Conservation (phyloP, 305 asterid species). For the Fraxinus greggii region DNA sequence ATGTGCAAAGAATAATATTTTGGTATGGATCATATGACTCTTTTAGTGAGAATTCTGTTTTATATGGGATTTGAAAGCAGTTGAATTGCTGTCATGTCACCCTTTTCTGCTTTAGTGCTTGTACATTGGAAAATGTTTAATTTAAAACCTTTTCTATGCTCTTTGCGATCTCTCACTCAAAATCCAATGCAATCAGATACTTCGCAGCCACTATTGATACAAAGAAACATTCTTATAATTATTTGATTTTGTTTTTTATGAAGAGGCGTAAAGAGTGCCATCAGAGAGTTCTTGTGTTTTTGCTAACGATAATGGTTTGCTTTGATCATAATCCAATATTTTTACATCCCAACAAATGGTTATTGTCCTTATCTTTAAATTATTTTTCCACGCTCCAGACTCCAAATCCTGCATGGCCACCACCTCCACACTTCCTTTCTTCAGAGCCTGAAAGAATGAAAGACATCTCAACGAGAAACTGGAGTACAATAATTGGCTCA, state of each 20-base stretch:
- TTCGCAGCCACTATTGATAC: background rate
- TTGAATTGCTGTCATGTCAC: background rate
- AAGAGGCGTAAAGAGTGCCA: constrained; percentile 17
- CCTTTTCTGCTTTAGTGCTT: background rate
- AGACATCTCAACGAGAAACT: constrained; percentile 57
- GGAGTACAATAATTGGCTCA: constrained; percentile 74
- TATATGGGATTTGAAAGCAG: background rate
- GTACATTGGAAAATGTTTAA: background rate
- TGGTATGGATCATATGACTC: constrained; percentile 50
- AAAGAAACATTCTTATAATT: background rate
- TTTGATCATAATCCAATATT: background rate
- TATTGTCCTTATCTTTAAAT: constrained; percentile 10
- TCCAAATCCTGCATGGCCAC: constrained; percentile 99
- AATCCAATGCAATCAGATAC: background rate
- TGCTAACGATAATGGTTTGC: background rate
- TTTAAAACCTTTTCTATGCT: background rate
- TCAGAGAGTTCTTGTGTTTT: constrained; percentile 10
- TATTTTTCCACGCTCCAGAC: constrained; percentile 46
- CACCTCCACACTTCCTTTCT: constrained; percentile 81
- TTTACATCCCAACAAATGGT: constrained; percentile 11
- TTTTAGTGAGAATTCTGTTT: constrained; percentile 2
- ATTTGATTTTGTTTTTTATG: background rate
- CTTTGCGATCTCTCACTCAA: background rate
- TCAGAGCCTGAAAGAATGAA: constrained; percentile 75
- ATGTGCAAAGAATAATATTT: constrained; percentile 82